phyloP scores from a whole-genome alignment of 768 basidiomycete species.

The Sarcomyxa edulis region DNA sequence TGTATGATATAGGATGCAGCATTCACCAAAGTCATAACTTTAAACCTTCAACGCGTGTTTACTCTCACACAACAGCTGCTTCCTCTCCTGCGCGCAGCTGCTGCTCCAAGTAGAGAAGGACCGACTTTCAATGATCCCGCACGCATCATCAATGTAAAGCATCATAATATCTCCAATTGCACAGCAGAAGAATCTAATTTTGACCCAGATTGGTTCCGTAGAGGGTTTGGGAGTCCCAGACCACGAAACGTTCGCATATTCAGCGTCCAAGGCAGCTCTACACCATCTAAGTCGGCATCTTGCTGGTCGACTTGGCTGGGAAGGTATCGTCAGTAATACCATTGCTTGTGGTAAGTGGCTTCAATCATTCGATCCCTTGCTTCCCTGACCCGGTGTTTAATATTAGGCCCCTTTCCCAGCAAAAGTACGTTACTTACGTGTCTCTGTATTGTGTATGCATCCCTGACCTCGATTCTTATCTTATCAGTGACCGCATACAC shows the following conservation, averaged over 20 bases:
- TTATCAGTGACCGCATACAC: conserved; percentile 49
- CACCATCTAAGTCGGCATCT: conserved; percentile 57
- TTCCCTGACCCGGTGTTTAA: background rate
- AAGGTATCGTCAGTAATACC: conserved; percentile 57
- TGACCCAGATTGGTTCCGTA: conserved; percentile 52
- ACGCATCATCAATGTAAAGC: conserved; percentile 51
- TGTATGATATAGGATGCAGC: conserved; percentile 38
- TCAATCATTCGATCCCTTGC: background rate
- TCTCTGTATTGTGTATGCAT: conserved; percentile 2
- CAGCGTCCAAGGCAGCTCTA: conserved; percentile 57
- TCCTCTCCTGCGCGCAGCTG: conserved; percentile 48
- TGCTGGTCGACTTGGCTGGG: conserved; percentile 48
- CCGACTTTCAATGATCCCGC: conserved; percentile 38
- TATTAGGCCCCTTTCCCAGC: conserved; percentile 28
- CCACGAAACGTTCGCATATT: conserved; percentile 62
- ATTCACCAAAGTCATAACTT: conserved; percentile 54
- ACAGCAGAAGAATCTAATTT: background rate
- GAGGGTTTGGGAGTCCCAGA: conserved; percentile 49
- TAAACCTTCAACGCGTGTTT: conserved; percentile 62
- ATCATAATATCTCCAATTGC: background rate
- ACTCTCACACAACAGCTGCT: conserved; percentile 57
- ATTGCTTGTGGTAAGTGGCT: conserved; percentile 44
- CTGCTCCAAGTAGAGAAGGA: conserved; percentile 27
- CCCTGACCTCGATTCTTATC: background rate
- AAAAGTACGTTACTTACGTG: conserved; percentile 24